Percentiles rank a stretch among this genome's conserved stretches.
Evolutionary conservation across 805 yeast species (phyloP).

Genomic region (Myxozyma monticola): DNA sequence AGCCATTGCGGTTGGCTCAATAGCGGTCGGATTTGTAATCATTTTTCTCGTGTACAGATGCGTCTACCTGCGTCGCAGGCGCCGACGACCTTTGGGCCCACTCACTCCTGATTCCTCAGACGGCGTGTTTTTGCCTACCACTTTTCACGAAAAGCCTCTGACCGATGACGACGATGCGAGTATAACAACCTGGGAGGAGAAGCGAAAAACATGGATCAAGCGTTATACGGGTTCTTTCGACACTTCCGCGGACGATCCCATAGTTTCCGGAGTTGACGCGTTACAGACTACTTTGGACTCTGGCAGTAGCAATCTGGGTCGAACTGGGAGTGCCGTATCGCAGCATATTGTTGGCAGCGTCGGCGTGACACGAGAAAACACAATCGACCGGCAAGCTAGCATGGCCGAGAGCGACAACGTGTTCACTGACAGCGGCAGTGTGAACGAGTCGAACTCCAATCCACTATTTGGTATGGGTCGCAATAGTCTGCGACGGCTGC

Average conservation of each 20-base stretch:
- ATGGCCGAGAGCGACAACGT: neutral
- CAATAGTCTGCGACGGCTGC: neutral
- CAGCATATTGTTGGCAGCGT: too few species aligned
- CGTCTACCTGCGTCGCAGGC: slow-evolving; percentile 34
- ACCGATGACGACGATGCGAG: slow-evolving; percentile 6
- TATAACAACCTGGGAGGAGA: slow-evolving; percentile 21
- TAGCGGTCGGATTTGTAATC: slow-evolving; percentile 42
- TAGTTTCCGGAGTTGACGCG: slow-evolving; percentile 1
- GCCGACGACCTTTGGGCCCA: slow-evolving; percentile 22
- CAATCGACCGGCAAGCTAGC: neutral
- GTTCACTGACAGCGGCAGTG: neutral
- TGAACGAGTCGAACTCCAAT: neutral
- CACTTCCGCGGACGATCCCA: slow-evolving; percentile 4
- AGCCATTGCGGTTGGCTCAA: slow-evolving; percentile 50
- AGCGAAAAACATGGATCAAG: slow-evolving; percentile 15
- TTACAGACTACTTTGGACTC: neutral
- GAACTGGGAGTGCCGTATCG: too few species aligned
- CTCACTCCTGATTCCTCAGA: slow-evolving; percentile 24
- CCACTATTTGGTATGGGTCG: neutral
- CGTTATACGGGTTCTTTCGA: slow-evolving; percentile 8
- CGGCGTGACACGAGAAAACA: neutral
- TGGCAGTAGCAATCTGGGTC: too few species aligned
- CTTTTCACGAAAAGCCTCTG: slow-evolving; percentile 5
- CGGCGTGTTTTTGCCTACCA: slow-evolving; percentile 18
- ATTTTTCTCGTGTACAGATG: slow-evolving; percentile 40